These are phyloP conservation scores for Microdochium bolleyi DNA, from an alignment of 2,329 filamentous ascomycete species.

Conservation along the genomic window DNA sequence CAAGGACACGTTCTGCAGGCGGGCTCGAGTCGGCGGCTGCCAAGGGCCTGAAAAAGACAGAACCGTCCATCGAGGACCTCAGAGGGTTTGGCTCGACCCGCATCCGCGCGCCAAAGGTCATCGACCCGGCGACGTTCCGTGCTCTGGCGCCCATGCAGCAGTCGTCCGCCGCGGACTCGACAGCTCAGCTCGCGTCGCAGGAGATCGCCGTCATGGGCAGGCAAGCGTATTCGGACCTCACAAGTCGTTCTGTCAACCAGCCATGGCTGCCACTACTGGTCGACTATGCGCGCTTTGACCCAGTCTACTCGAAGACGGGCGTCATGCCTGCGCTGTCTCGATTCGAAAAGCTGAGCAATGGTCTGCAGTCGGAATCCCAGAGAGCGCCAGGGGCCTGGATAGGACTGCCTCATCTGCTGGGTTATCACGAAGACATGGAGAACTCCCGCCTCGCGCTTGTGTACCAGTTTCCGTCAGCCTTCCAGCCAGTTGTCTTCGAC, in stretches of 20 bases:
- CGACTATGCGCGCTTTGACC: slow-evolving; percentile 61
- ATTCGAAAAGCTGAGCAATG: slow-evolving; percentile 55
- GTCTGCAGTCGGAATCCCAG: slow-evolving; percentile 45
- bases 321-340: slow-evolving; percentile 57
- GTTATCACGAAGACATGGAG: slow-evolving; percentile 68
- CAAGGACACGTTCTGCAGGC: slow-evolving; percentile 50
- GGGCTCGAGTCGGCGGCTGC: slow-evolving; percentile 21
- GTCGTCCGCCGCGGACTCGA: slow-evolving; percentile 25
- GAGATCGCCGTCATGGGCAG: slow-evolving; percentile 45
- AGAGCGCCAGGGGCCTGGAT: slow-evolving; percentile 48
- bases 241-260: slow-evolving; percentile 29
- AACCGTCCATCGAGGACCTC: slow-evolving; percentile 32
- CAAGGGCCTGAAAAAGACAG: slow-evolving; percentile 25
- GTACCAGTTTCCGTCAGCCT: slow-evolving; percentile 62
- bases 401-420: slow-evolving; percentile 52
- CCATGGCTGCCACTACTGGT: slow-evolving; percentile 54
- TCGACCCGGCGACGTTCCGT: slow-evolving; percentile 45
- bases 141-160: slow-evolving; percentile 35
- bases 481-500: slow-evolving; percentile 50
- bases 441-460: slow-evolving; percentile 65
- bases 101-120: slow-evolving; percentile 53
- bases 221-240: slow-evolving; percentile 41
- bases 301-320: slow-evolving; percentile 53
- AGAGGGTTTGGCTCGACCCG: slow-evolving; percentile 50
- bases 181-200: slow-evolving; percentile 23